Conservation (phyloP, 371 early-diverging fungal species). For the Mortierella sp. region DNA sequence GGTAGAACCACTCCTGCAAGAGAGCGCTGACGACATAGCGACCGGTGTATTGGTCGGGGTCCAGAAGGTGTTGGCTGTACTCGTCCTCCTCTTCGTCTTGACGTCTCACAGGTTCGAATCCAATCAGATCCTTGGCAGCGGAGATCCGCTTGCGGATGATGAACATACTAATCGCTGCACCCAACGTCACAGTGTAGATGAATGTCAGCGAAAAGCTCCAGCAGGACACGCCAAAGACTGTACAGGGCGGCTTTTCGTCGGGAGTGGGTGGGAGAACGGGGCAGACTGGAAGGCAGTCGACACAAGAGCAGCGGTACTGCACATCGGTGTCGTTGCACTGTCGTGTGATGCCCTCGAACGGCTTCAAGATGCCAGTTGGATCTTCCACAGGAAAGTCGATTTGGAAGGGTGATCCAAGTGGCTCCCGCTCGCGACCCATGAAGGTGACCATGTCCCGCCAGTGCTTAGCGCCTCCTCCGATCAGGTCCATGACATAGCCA, state of each 20-base stretch:
- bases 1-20: constrained; percentile 78
- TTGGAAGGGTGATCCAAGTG: constrained; percentile 80
- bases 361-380: constrained; percentile 44
- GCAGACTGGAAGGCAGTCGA: constrained; percentile 78
- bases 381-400: constrained; percentile 72
- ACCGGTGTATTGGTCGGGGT: constrained; percentile 72
- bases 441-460: constrained; percentile 76
- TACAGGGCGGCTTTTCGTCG: constrained; percentile 66
- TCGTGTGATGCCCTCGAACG: constrained; percentile 63
- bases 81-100: constrained; percentile 63
- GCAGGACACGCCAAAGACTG: constrained; percentile 69
- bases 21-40: constrained; percentile 73
- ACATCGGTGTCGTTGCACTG: constrained; percentile 74
- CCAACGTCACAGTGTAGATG: constrained; percentile 63
- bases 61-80: constrained; percentile 62
- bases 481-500: constrained; percentile 81
- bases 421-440: constrained; percentile 74
- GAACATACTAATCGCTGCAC: constrained; percentile 53
- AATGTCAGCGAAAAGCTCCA: constrained; percentile 73
- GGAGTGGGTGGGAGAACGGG: constrained; percentile 70
- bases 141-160: constrained; percentile 45
- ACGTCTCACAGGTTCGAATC: constrained; percentile 69
- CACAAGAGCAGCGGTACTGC: constrained; percentile 77
- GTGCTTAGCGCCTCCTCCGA: constrained; percentile 81
- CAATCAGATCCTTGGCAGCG: constrained; percentile 55